Percentiles rank a stretch among this genome's conserved stretches.
These are phyloP conservation scores for Xylaria sp. DNA, from an alignment of 2,329 filamentous ascomycete species.

Conservation along the genomic window DNA sequence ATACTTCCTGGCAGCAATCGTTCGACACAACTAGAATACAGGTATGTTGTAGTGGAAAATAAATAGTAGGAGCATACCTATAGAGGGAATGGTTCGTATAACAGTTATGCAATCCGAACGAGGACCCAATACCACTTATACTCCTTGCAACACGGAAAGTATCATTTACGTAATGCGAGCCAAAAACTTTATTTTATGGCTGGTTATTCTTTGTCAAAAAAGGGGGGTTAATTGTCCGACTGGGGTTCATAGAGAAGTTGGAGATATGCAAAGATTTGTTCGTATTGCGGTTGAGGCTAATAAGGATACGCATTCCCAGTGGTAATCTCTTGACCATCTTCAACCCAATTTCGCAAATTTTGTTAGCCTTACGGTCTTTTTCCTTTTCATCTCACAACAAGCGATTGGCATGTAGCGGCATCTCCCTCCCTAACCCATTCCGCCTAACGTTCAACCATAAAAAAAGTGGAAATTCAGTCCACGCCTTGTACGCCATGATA, in stretches of 20 bases:
- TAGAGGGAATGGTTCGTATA: neutral
- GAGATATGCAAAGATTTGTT: constrained; percentile 28
- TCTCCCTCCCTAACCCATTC: constrained; percentile 28
- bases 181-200: neutral
- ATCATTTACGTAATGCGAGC: neutral
- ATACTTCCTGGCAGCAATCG: neutral
- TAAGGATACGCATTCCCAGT: constrained; percentile 26
- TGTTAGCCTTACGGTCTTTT: constrained; percentile 11
- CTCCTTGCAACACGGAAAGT: neutral
- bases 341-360: constrained; percentile 23
- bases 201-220: neutral
- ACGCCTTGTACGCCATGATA: constrained; percentile 39
- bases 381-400: constrained; percentile 17
- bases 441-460: constrained; percentile 24
- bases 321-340: constrained; percentile 22
- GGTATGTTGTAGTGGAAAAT: neutral
- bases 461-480: constrained; percentile 33
- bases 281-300: constrained; percentile 27
- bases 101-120: no score
- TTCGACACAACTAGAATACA: neutral
- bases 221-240: neutral
- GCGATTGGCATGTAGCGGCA: constrained; percentile 23
- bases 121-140: neutral
- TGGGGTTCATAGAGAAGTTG: neutral
- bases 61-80: neutral